phyloP scores from a whole-genome alignment of 345 rosid species.

The Nephelium lappaceum region DNA sequence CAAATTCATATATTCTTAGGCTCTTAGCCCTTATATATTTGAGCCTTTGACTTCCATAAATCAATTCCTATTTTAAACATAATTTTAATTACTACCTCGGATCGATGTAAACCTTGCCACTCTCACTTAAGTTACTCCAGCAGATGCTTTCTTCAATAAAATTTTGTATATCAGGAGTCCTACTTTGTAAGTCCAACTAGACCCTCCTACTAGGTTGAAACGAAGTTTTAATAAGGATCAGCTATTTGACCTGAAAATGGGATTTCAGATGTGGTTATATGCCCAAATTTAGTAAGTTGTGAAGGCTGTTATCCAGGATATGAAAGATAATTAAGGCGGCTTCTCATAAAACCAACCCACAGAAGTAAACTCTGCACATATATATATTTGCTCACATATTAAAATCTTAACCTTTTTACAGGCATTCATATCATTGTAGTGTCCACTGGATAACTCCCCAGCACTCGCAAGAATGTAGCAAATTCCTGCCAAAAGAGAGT shows the following conservation, averaged over 20 bases:
- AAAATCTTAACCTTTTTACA: slow-evolving; percentile 19
- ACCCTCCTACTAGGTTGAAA: background rate
- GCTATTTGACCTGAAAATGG: background rate
- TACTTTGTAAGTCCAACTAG: background rate
- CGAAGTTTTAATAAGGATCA: background rate
- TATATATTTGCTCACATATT: background rate
- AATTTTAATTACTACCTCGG: background rate
- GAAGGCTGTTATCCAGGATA: background rate
- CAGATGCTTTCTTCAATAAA: background rate
- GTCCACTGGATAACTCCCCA: slow-evolving; percentile 97
- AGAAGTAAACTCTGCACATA: background rate
- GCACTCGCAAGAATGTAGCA: slow-evolving; percentile 89
- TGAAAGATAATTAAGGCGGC: background rate
- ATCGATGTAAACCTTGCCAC: background rate
- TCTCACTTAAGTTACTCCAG: background rate
- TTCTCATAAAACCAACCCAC: background rate
- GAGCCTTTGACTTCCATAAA: background rate
- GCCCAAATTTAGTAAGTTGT: slow-evolving; percentile 3
- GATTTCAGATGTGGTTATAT: background rate
- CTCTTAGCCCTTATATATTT: background rate
- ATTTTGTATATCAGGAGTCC: background rate
- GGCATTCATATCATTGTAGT: slow-evolving; percentile 58
- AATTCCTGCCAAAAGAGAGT: slow-evolving; percentile 65
- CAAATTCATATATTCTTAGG: background rate
- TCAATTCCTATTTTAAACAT: no score